phyloP scores from a whole-genome alignment of 148 eudicot species.

The Selenicereus undatus region DNA sequence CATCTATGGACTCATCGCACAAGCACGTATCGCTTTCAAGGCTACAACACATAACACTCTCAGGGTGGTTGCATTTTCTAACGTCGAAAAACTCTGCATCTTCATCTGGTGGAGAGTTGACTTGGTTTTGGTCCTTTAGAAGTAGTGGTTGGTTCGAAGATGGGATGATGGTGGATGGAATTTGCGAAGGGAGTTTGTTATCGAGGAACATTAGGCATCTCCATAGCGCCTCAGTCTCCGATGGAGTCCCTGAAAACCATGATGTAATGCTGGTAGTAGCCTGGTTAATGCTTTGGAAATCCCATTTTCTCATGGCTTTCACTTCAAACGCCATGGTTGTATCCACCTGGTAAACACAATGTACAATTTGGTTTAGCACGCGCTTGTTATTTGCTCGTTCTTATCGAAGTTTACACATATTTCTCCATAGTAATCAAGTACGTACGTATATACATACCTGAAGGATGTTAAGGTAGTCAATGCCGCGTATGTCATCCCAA shows the following conservation, averaged over 20 bases:
- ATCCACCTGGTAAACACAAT: constrained; percentile 49
- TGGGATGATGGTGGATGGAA: constrained; percentile 15
- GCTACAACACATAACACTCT: background rate
- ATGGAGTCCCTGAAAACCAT: constrained; percentile 75
- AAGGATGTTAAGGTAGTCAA: constrained; percentile 87
- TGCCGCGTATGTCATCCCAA: constrained; percentile 83
- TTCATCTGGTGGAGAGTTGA: constrained; percentile 22
- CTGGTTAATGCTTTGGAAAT: constrained; percentile 78
- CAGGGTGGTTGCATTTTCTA: constrained; percentile 33
- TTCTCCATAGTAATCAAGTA: background rate
- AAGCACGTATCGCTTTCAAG: too few species aligned
- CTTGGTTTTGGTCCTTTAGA: constrained; percentile 5
- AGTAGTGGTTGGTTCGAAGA: constrained; percentile 18
- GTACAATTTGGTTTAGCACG: background rate
- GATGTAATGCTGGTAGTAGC: constrained; percentile 54
- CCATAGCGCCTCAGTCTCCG: constrained; percentile 37
- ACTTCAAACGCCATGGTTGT: constrained; percentile 80
- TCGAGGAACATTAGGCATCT: constrained; percentile 29
- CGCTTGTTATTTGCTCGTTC: too few species aligned
- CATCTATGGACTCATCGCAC: too few species aligned
- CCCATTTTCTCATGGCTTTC: constrained; percentile 86
- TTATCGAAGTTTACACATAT: too few species aligned
- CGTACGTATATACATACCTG: constrained; percentile 45
- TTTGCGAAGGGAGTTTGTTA: constrained; percentile 27
- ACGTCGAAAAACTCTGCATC: constrained; percentile 41